Evolutionary conservation across 257 asterid genomes (phyloP).

Genomic region (Prunella vulgaris): DNA sequence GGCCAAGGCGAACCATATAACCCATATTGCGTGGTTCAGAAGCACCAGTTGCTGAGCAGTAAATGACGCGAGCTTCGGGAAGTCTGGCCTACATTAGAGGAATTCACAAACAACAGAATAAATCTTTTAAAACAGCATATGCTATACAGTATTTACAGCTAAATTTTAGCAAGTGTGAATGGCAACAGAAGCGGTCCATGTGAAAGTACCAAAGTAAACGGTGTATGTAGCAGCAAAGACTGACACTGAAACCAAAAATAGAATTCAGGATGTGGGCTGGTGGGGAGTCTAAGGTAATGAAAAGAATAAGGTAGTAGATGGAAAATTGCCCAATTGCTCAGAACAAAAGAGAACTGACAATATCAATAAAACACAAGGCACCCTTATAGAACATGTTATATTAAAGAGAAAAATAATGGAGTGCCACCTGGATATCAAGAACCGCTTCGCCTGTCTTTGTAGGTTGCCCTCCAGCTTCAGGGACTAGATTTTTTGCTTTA

Average conservation of each 20-base stretch:
- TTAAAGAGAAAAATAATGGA: constrained; percentile 18
- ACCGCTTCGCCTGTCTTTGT: constrained; percentile 99
- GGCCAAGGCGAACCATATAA: constrained; percentile 99
- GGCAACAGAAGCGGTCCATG: neutral
- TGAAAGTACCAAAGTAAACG: neutral
- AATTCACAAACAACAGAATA: constrained; percentile 27
- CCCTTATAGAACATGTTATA: neutral
- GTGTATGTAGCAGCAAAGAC: constrained; percentile 1
- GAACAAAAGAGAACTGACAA: constrained; percentile 1
- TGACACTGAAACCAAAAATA: constrained; percentile 10
- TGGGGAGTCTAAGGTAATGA: neutral
- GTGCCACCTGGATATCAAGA: constrained; percentile 88
- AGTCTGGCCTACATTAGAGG: constrained; percentile 71
- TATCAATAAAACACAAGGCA: neutral
- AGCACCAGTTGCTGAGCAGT: constrained; percentile 99
- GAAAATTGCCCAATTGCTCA: constrained; percentile 5
- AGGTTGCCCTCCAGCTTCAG: constrained; percentile 95
- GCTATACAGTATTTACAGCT: constrained; percentile 4
- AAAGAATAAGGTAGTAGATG: constrained; percentile 10
- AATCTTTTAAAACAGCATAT: constrained; percentile 17
- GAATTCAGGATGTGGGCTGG: neutral
- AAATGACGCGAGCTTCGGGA: constrained; percentile 93
- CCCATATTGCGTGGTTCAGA: constrained; percentile 99
- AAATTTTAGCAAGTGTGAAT: neutral
- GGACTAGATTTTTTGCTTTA: constrained; percentile 97